Evolutionary conservation across 768 basidiomycete species (phyloP), one percentile per base, ranked within the genome.

Genomic region (Sarcodon sp.): DNA sequence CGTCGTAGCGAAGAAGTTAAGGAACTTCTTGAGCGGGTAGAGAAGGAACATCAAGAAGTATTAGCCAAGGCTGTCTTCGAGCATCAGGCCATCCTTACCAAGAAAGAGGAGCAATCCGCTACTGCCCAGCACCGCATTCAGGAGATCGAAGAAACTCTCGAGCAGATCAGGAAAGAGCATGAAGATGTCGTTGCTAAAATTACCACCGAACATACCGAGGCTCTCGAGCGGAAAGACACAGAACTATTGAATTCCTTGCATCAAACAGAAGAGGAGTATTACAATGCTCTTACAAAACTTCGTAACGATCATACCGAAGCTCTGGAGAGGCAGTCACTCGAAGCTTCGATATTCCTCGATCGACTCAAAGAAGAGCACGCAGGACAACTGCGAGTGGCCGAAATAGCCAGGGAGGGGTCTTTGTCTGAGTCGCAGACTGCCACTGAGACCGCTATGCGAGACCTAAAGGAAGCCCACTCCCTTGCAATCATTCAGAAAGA

Each of bases 231-330:
- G 60, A 79, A 77, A 60, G 80, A 82, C 38, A 78, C 77, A 9
- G 70, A 76, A 51, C 64, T 75, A 27, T 70, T 77, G 6, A 66
- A 71, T 10, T 66, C 70, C 36, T 71, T 87, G 11, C 77, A 78
- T 51, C 74, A 71, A 46, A 87, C 83, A 6, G 83, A 86, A 57
- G 86, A 83, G 55, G 82, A 88, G 58, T 88, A 87, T 56, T 87
- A 88, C 60, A 80, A 87, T 50, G 79, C 79, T 16, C 67, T 91
- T 37, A 84, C 79, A 11, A 85, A 84, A 55, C 73, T 90, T 44
- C 83, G 87, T 38, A 68, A 60, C 11, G 82, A 87, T 57, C 87
- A 91, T 54, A 70, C 75, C 3, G 75, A 79, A 51, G 70, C 76
- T 21, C 66, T 90, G 50, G 75, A 76, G 52, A 76, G 70, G 54